Base-by-base conservation (phyloP, 169 alveolate species). In the Eimeria sp. region DNA sequence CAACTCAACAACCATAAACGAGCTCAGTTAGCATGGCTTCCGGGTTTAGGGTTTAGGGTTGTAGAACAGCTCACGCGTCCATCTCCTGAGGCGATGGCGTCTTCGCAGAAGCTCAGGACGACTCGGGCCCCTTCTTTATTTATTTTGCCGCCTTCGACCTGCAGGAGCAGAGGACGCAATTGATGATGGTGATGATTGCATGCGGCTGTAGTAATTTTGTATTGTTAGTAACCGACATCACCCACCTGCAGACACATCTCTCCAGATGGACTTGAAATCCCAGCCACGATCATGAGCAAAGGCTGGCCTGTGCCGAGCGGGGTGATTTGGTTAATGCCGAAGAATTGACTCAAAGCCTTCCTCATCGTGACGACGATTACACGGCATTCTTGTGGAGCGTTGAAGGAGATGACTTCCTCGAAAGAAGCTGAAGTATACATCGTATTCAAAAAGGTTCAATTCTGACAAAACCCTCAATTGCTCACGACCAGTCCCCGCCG, bases 271-370 rank as follows among this genome's bases (percentile, higher is more conserved):
- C 98, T 97, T 34, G 99, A 97, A 14, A 98, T 97, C 67, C 99
- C 99, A 27, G 99, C 97, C 49, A 98, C 89, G 18, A 98, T 95
- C 98, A 98, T 96, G 65, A 98, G 96, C 84, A 98, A 87, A 14
- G 99, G 99, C 89, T 97, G 95, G 6, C 99, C 99, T 9, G 98
- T 97, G 11, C 99, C 99, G 67, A 98, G 96, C 13, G 98, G 97
- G 89, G 97, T 98, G 16, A 98, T 96, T 80, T 97, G 98, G 76
- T 98, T 97, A 86, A 98, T 98, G 70, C 99, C 99, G 95, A 98
- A 98, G 94, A 97, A 98, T 90, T 98, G 97, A 94, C 97, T 98
- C 40, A 96, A 89, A 13, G 98, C 95, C 92, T 97, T 97, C 72
- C 98, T 92, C 98, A 98, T 96, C n/a, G 98, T 98, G 30, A 98